phyloP scores from a whole-genome alignment of 805 yeast species.

The Saccharomycodes ludwigii region DNA sequence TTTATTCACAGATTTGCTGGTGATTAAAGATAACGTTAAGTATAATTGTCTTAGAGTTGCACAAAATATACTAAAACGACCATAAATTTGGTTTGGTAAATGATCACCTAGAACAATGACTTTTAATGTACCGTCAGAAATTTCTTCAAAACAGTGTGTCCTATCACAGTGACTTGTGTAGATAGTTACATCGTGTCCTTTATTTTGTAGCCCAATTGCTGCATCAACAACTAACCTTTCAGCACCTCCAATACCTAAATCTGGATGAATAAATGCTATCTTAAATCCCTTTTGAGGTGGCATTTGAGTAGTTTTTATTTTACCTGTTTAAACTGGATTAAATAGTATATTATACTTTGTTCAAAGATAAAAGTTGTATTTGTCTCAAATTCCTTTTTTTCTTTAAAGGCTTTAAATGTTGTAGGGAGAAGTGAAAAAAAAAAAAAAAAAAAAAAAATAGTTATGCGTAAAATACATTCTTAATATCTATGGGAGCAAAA shows the following conservation, averaged over 20 bases:
- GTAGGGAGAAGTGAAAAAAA: too few relatives aligned
- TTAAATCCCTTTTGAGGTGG: too few relatives aligned
- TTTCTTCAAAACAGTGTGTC: constrained; percentile 85
- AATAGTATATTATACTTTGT: too few relatives aligned
- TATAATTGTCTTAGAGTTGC: constrained; percentile 77
- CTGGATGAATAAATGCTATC: constrained; percentile 89
- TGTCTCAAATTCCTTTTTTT: too few relatives aligned
- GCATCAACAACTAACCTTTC: constrained; percentile 95
- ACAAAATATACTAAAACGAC: constrained; percentile 65
- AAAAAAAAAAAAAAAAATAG: too few relatives aligned
- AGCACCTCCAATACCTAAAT: constrained; percentile 95
- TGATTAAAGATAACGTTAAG: constrained; percentile 36
- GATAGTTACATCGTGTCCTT: constrained; percentile 50
- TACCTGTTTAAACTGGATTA: too few relatives aligned
- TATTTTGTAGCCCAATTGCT: constrained; percentile 70
- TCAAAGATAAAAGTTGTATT: too few relatives aligned
- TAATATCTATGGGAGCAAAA: too few relatives aligned
- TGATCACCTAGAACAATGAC: constrained; percentile 75
- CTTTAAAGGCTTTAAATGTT: too few relatives aligned
- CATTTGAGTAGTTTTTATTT: too few relatives aligned
- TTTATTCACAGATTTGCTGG: constrained; percentile 31
- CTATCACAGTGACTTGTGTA: constrained; percentile 87
- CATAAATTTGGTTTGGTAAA: constrained; percentile 57
- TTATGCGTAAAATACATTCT: too few relatives aligned
- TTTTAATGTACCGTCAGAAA: constrained; percentile 40